Evolutionary conservation across 2,329 filamentous ascomycete genomes (phyloP).

Genomic region (Tolypocladium pustulatum): DNA sequence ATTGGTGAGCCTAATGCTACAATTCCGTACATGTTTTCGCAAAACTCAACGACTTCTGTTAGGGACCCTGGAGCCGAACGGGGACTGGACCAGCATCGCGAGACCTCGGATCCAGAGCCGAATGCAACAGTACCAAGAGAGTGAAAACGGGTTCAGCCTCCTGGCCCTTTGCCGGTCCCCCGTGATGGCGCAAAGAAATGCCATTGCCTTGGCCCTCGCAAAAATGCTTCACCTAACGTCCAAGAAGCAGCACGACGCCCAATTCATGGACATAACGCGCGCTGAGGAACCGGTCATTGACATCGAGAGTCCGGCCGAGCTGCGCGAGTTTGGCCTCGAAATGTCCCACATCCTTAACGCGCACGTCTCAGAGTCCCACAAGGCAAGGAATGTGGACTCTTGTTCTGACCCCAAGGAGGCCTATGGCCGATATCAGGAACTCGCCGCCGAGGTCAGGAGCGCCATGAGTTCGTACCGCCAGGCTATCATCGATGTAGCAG

Average conservation of each 20-base stretch:
- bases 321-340: slow-evolving; percentile 20
- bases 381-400: slow-evolving; percentile 5
- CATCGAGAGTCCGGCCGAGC: slow-evolving; percentile 9
- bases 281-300: slow-evolving; percentile 12
- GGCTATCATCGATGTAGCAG: slow-evolving; percentile 33
- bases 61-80: slow-evolving; percentile 10
- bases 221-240: slow-evolving; percentile 26
- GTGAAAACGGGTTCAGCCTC: slow-evolving; percentile 64
- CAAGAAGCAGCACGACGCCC: slow-evolving; percentile 11
- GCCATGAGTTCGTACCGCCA: slow-evolving; percentile 34
- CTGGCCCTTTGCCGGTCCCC: slow-evolving; percentile 65
- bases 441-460: slow-evolving; percentile 29
- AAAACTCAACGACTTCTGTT: background rate
- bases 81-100: slow-evolving; percentile 57
- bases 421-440: slow-evolving; percentile 23
- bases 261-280: slow-evolving; percentile 12
- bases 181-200: slow-evolving; percentile 35
- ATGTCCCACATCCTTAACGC: slow-evolving; percentile 13
- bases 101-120: slow-evolving; percentile 53
- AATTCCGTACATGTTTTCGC: background rate
- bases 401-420: slow-evolving; percentile 13
- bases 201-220: slow-evolving; percentile 32
- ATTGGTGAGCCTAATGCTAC: slow-evolving; percentile 15
- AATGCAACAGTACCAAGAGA: slow-evolving; percentile 57
- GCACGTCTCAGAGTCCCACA: slow-evolving; percentile 7